Percentiles rank a stretch among this genome's conserved stretches.
Conservation (phyloP, 257 asterid genomes). For the Scutellaria galericulata region DNA sequence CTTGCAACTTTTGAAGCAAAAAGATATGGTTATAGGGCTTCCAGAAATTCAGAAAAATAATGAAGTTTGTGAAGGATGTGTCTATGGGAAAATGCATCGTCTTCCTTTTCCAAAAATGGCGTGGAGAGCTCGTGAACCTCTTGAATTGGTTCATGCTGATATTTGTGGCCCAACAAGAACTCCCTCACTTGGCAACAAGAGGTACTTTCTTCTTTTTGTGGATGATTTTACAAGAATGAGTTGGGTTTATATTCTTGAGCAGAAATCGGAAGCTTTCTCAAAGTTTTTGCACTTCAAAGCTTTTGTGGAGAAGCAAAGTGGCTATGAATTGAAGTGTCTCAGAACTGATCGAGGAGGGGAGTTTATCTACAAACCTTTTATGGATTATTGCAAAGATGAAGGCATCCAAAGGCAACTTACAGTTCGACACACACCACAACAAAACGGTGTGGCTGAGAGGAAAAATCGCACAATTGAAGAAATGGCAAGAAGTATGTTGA, state of each 20-base stretch:
- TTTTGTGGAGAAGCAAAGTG: conserved; percentile 12
- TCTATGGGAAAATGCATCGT: conserved; percentile 30
- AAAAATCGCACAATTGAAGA: background rate
- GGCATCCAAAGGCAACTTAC: conserved; percentile 23
- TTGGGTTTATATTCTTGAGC: conserved; percentile 21
- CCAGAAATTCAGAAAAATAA: background rate
- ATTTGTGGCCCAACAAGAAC: conserved; percentile 30
- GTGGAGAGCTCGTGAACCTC: conserved; percentile 18
- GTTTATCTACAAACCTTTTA: conserved; percentile 18
- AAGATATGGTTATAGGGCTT: conserved; percentile 17
- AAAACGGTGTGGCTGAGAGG: conserved; percentile 18
- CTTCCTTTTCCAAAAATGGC: conserved; percentile 18
- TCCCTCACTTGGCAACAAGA: background rate
- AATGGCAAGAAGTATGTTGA: conserved; percentile 29
- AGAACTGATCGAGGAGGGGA: conserved; percentile 28
- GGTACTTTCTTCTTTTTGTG: conserved; percentile 11
- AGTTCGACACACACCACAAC: conserved; percentile 21
- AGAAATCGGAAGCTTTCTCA: conserved; percentile 2
- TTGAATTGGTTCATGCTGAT: conserved; percentile 28
- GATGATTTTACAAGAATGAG: conserved; percentile 22
- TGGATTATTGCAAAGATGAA: conserved; percentile 14
- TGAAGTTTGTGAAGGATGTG: conserved; percentile 22
- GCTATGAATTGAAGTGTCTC: conserved; percentile 1
- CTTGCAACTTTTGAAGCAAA: conserved; percentile 1
- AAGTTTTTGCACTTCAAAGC: conserved; percentile 21